Percentiles rank a stretch among this genome's conserved stretches.
phyloP scores from a whole-genome alignment of 2,329 filamentous ascomycete species.

The Blastomyces silverae region DNA sequence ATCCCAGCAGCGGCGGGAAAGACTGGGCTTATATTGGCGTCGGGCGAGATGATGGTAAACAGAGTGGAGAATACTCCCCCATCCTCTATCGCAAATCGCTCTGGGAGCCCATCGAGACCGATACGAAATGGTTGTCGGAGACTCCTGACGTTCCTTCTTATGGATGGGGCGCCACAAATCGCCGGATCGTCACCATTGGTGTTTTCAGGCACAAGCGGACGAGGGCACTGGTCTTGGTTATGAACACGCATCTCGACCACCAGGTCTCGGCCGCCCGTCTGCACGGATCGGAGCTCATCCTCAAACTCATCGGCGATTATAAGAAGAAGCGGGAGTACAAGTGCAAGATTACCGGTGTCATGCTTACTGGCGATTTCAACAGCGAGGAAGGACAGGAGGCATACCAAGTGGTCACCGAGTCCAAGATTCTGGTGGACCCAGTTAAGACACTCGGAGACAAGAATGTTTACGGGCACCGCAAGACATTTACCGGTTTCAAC shows the following conservation, averaged over 20 bases:
- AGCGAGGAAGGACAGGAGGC: conserved; percentile 47
- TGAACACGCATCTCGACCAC: conserved; percentile 55
- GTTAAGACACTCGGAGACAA: conserved; percentile 4
- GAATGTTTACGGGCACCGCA: conserved; percentile 7
- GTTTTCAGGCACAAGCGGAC: conserved; percentile 45
- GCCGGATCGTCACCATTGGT: conserved; percentile 51
- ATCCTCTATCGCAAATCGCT: conserved; percentile 61
- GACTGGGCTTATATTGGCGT: conserved; percentile 53
- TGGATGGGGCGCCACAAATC: conserved; percentile 62
- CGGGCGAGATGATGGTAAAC: conserved; percentile 54
- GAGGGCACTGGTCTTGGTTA: conserved; percentile 41
- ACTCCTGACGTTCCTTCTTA: conserved; percentile 63
- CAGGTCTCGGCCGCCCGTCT: conserved; percentile 43
- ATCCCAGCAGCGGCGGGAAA: conserved; percentile 18
- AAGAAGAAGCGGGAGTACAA: conserved; percentile 23
- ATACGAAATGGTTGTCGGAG: conserved; percentile 68
- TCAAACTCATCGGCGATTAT: conserved; percentile 37
- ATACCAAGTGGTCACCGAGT: conserved; percentile 32
- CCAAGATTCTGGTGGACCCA: conserved; percentile 3
- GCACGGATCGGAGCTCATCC: conserved; percentile 48
- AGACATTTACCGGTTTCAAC: conserved; percentile 37
- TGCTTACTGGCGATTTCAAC: conserved; percentile 53
- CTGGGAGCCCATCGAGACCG: conserved; percentile 55
- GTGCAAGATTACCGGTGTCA: conserved; percentile 37
- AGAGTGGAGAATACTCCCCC: conserved; percentile 71